phyloP scores from a whole-genome alignment of 176 grass and related monocot species.

The Paspalum notatum region DNA sequence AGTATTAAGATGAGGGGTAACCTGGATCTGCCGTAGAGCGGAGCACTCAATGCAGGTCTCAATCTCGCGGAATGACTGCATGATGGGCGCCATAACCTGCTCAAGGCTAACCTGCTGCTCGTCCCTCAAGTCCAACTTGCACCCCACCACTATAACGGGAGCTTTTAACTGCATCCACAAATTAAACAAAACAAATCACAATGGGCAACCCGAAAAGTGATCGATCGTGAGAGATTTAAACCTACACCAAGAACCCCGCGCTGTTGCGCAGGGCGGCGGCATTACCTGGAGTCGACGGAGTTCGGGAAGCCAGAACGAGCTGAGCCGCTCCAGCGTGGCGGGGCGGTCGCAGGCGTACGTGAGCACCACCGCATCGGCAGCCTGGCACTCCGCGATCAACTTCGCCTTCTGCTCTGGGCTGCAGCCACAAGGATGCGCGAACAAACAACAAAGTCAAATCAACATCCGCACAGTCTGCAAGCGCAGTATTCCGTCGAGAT shows the following conservation, averaged over 20 bases:
- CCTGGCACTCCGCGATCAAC: constrained; percentile 86
- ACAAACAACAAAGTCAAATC: constrained; percentile 3
- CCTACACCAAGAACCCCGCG: neutral
- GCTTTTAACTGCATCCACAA: constrained; percentile 62
- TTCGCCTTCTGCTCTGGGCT: constrained; percentile 89
- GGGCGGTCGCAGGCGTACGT: constrained; percentile 88
- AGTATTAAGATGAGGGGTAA: constrained; percentile 21
- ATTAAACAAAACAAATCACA: constrained; percentile 29
- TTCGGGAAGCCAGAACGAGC: constrained; percentile 92
- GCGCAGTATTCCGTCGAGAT: neutral
- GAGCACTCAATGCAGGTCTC: constrained; percentile 99
- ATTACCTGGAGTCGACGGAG: constrained; percentile 80
- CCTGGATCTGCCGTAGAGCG: constrained; percentile 95
- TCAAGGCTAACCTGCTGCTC: constrained; percentile 87
- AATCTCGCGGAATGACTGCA: constrained; percentile 90
- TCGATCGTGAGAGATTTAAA: neutral
- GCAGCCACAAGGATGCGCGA: neutral
- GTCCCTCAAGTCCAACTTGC: constrained; percentile 89
- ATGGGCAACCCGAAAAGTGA: neutral
- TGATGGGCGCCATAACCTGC: constrained; percentile 97
- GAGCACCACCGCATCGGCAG: constrained; percentile 83
- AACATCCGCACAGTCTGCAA: neutral
- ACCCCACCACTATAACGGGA: constrained; percentile 84
- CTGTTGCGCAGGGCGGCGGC: neutral
- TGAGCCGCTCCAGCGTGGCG: constrained; percentile 77